phyloP scores from a whole-genome alignment of 768 basidiomycete genomes.

The Kwoniella botswanensis region DNA sequence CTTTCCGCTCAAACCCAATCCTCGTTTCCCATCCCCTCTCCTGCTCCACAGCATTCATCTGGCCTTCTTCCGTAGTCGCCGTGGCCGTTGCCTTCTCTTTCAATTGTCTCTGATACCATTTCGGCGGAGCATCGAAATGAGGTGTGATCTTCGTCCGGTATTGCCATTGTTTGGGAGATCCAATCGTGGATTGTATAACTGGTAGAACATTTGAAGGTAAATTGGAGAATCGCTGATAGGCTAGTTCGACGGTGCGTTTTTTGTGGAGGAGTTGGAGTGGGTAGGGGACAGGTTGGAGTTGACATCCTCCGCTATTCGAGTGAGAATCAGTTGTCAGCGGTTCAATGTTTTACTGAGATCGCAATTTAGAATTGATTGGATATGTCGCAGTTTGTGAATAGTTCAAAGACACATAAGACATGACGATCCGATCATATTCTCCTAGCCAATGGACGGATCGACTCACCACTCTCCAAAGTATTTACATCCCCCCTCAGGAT shows the following conservation, averaged over 20 bases:
- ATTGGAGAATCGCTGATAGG: constrained; percentile 47
- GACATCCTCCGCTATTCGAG: constrained; percentile 69
- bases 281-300: constrained; percentile 90
- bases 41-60: constrained; percentile 29
- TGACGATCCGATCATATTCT: too few species aligned
- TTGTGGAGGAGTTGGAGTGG: constrained; percentile 84
- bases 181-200: constrained; percentile 71
- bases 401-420: too few species aligned
- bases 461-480: constrained; percentile 82
- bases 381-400: too few species aligned
- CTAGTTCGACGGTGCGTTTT: constrained; percentile 54
- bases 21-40: constrained; percentile 66
- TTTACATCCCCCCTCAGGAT: constrained; percentile 71
- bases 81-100: constrained; percentile 4
- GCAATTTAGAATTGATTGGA: too few species aligned
- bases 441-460: neutral
- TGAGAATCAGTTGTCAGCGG: neutral
- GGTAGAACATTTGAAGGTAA: constrained; percentile 69
- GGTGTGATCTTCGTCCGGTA: constrained; percentile 98
- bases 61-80: constrained; percentile 21
- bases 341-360: neutral
- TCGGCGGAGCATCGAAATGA: constrained; percentile 79
- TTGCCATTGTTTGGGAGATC: constrained; percentile 85
- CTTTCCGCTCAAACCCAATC: constrained; percentile 87
- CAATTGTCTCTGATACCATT: constrained; percentile 55